phyloP scores from a whole-genome alignment of 2,329 filamentous ascomycete genomes.

The Alternaria sp. region DNA sequence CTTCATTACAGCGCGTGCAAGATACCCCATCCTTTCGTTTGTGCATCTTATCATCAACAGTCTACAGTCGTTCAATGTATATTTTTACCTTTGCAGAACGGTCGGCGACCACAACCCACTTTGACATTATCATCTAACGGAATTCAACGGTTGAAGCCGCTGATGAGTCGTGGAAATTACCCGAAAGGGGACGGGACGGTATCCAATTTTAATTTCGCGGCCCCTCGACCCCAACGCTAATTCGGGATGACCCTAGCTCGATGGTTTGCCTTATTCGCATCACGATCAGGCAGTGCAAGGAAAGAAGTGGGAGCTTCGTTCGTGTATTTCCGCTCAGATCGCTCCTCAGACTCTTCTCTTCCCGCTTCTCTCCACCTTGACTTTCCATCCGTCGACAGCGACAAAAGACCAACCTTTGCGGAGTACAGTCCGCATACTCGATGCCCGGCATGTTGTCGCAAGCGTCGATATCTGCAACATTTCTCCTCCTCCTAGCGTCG shows the following conservation, averaged over 20 bases:
- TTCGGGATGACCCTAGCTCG: not conserved
- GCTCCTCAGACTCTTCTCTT: not conserved
- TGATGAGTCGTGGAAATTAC: not conserved
- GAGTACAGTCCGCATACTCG: not conserved
- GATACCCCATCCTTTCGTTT: slow-evolving; percentile 5
- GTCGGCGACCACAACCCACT: not conserved
- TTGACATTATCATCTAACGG: not conserved
- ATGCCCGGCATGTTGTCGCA: not conserved
- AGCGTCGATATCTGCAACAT: not conserved
- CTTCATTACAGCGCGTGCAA: not conserved
- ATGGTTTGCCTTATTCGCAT: not conserved
- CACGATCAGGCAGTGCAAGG: not conserved
- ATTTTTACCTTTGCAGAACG: not conserved
- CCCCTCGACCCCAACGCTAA: not conserved
- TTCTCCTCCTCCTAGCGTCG: not conserved
- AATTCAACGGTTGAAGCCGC: not conserved
- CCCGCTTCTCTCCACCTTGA: not conserved
- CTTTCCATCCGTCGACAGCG: not conserved
- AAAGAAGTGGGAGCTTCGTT: not conserved
- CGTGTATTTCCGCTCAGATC: not conserved
- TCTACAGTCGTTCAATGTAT: not conserved
- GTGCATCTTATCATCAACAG: not conserved
- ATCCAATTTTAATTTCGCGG: not conserved
- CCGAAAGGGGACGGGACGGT: not conserved
- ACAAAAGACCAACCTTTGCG: not conserved